Conservation (phyloP, 2,329 filamentous ascomycete genomes). For the Periconia macrospinosa region DNA sequence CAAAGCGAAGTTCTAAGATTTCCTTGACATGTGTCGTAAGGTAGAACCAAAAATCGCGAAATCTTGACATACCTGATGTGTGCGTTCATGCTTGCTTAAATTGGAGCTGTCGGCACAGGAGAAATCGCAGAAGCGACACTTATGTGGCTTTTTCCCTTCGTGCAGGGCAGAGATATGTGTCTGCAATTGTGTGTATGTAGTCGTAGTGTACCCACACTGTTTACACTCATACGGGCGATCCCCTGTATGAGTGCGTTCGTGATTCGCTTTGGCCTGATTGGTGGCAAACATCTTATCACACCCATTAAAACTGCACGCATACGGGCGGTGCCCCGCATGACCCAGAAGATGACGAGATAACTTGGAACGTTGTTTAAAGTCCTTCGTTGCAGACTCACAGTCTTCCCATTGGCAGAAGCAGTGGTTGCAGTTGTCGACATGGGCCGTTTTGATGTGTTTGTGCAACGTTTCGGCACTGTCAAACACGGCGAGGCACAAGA, state of each 20-base stretch:
- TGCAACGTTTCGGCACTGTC: constrained; percentile 32
- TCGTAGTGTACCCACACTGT: constrained; percentile 40
- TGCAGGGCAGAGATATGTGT: constrained; percentile 43
- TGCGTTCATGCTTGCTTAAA: constrained; percentile 42
- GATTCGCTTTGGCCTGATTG: constrained; percentile 45
- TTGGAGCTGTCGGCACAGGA: constrained; percentile 42
- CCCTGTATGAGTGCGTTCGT: constrained; percentile 42
- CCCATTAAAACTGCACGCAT: constrained; percentile 36
- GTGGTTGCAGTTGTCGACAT: constrained; percentile 37
- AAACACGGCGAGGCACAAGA: constrained; percentile 33
- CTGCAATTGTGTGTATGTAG: constrained; percentile 43
- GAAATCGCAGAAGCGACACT: constrained; percentile 43
- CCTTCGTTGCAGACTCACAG: constrained; percentile 37
- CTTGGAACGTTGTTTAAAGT: constrained; percentile 45
- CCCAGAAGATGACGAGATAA: constrained; percentile 41
- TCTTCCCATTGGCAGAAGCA: constrained; percentile 42
- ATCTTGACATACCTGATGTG: constrained; percentile 34
- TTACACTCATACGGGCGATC: constrained; percentile 41
- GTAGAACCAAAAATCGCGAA: neutral
- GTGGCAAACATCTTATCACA: constrained; percentile 45
- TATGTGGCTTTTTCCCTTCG: constrained; percentile 40
- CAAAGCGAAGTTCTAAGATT: too few relatives aligned
- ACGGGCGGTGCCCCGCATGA: constrained; percentile 41
- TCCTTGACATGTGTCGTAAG: too few relatives aligned
- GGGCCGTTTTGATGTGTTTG: constrained; percentile 38